Evolutionary conservation across 2,329 filamentous ascomycete species (phyloP), one percentile per base, ranked within the genome.

Genomic region (Xylogone sp.): DNA sequence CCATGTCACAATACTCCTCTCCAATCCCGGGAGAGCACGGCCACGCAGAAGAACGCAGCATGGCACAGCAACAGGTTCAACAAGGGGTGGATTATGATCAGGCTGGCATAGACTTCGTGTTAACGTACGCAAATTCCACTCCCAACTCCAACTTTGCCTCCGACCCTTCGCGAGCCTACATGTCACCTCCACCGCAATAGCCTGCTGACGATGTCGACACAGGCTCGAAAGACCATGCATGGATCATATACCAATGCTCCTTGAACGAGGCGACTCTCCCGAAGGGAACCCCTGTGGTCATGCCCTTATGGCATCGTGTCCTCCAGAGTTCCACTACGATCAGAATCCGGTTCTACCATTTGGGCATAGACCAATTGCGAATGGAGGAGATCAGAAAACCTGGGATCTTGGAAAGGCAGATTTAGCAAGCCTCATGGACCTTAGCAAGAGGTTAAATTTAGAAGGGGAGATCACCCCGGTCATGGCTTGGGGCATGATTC

Each of bases 181-280:
- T 81, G 68, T 83, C 82, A 73, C 82, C 82, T 73, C 81, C 81
- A 67, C 80, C 76, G 61, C 74, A 79, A 65, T 79, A 75, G 74
- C 62, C 82, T 72, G 76, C 74, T 65, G 67, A 68, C 66, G 63
- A 66, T 66, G 61, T 63, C 66, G 68, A 58, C 57, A 53, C 58
- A 78, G 87, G 88, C 87, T 96, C 69, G 92, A 97, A 75, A 88
- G 87, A 67, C 90, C 92, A 48, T 97, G 94, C 76, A 95, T 96
- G 82, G 84, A 91, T 61, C 91, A 96, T 70, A 80, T 93, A 72
- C 88, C 90, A 61, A 89, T 86, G 71, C 77, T 96, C 55, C 75
- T 92, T 59, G 84, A 83, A 62, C 73, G 77, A 60, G 71, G 75
- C 50, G 71, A 67, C 60, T 75, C 83, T 50, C 74, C 79, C 49